Evolutionary conservation across 2,329 filamentous ascomycete species (phyloP).

Genomic region (Fusarium phyllophilum): DNA sequence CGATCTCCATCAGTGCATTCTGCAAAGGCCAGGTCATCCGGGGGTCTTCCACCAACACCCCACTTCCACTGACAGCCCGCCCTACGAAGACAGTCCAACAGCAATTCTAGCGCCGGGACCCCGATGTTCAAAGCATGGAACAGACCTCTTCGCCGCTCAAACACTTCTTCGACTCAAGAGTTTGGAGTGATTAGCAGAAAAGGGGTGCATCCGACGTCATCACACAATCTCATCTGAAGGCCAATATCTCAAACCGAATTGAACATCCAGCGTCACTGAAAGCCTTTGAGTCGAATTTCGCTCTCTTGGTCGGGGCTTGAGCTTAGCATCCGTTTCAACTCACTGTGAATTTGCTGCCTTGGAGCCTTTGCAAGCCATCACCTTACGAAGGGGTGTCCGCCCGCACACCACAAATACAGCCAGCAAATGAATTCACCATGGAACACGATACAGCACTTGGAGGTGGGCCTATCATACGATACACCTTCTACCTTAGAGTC

Average conservation of each 20-base stretch:
- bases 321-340: no score
- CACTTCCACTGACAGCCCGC: neutral
- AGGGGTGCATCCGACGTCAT: neutral
- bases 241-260: no score
- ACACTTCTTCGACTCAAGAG: accelerated
- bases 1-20: no score
- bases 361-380: accelerated
- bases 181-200: neutral
- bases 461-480: accelerated
- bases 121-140: accelerated
- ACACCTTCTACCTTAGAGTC: accelerated
- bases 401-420: no score
- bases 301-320: accelerated
- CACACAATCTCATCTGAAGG: accelerated
- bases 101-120: no score
- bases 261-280: neutral
- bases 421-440: no score
- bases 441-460: accelerated
- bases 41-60: neutral
- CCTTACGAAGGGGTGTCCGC: no score
- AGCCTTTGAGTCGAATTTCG: accelerated
- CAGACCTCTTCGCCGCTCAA: accelerated
- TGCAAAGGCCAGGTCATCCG: accelerated
- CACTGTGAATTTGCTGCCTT: accelerated
- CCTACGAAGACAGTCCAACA: accelerated